These are phyloP conservation scores for Corniculantispora saksenae DNA, from an alignment of 2,329 filamentous ascomycete species.

Conservation along the genomic window DNA sequence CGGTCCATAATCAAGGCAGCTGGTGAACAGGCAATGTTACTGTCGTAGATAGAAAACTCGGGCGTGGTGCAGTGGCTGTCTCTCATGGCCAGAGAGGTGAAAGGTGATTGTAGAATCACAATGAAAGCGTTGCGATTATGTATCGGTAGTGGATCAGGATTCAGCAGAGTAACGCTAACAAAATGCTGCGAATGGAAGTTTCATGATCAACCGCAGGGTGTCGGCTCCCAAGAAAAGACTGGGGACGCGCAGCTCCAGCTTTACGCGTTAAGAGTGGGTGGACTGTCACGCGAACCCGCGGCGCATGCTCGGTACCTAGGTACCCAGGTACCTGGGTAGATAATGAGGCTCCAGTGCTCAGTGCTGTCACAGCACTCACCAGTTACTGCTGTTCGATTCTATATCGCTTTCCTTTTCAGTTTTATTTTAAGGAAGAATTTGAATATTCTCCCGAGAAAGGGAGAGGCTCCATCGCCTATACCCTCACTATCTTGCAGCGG, in stretches of 20 bases:
- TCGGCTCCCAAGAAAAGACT: not conserved
- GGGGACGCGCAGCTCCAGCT: not conserved
- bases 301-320: too few species aligned
- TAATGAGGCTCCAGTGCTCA: too few species aligned
- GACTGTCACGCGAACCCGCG: not conserved
- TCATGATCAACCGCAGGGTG: not conserved
- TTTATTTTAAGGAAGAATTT: too few species aligned
- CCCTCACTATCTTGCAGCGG: too few species aligned
- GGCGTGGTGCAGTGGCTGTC: not conserved
- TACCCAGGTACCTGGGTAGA: too few species aligned
- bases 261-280: slow-evolving; percentile 5
- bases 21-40: slow-evolving; percentile 5
- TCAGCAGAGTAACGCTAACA: not conserved
- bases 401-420: too few species aligned
- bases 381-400: too few species aligned
- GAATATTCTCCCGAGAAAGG: too few species aligned
- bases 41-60: not conserved
- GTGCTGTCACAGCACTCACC: too few species aligned
- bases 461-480: too few species aligned
- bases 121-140: not conserved
- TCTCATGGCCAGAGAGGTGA: not conserved
- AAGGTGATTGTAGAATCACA: not conserved
- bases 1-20: slow-evolving; percentile 33
- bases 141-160: not conserved
- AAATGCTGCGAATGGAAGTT: not conserved